A percentile compares a stretch with the other conserved stretches of the same genome.
Conservation (phyloP, 176 grass and related monocot species). For the Dactylis glomerata region DNA sequence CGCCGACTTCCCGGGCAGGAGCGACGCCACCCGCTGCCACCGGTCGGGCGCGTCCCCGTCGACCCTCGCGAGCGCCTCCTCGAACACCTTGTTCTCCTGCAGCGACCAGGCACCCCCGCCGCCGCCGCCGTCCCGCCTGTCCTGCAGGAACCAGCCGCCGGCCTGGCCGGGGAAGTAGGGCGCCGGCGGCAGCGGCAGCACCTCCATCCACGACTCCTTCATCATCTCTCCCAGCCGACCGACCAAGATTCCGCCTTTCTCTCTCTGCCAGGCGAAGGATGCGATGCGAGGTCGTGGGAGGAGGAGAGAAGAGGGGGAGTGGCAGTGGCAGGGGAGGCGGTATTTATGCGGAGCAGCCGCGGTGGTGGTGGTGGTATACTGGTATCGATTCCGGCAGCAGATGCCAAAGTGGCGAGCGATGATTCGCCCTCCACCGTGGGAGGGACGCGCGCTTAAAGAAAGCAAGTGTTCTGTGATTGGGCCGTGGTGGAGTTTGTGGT, state of each 20-base stretch:
- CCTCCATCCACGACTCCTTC: conserved; percentile 80
- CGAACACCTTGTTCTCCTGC: conserved; percentile 53
- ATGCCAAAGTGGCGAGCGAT: conserved; percentile 49
- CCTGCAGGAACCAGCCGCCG: conserved; percentile 33
- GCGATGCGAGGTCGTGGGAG: not conserved
- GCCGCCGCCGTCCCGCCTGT: not conserved
- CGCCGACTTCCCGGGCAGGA: conserved; percentile 57
- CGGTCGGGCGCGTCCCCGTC: conserved; percentile 66
- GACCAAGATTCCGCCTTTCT: conserved; percentile 14
- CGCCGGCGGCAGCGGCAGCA: conserved; percentile 40
- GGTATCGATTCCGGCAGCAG: conserved; percentile 41
- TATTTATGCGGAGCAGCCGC: conserved; percentile 26
- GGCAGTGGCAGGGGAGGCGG: conserved; percentile 12
- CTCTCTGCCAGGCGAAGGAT: not conserved
- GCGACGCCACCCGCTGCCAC: conserved; percentile 57
- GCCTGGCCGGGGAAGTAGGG: conserved; percentile 50
- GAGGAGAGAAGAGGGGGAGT: conserved; percentile 7
- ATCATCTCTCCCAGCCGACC: conserved; percentile 39
- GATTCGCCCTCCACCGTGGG: conserved; percentile 60
- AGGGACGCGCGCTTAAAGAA: conserved; percentile 29
- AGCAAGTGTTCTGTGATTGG: conserved; percentile 36
- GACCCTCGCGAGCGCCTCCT: conserved; percentile 65
- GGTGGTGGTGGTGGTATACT: not conserved
- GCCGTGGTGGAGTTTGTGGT: conserved; percentile 55
- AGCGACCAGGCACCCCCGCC: conserved; percentile 48